Conservation (phyloP, 768 basidiomycete species). For the Boletus sensibilis region DNA sequence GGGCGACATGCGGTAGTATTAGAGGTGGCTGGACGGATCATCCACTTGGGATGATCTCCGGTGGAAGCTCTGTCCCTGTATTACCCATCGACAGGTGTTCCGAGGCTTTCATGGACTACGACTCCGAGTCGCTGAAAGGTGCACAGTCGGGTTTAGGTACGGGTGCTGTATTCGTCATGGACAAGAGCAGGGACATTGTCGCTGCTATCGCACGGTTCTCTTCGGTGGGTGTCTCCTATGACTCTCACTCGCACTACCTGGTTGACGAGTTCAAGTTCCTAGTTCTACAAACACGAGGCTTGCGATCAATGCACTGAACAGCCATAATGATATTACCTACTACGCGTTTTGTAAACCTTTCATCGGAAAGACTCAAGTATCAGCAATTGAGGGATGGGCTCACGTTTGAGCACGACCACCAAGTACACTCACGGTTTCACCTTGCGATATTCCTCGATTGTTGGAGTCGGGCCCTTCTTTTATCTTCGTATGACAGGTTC, state of each 20-base stretch:
- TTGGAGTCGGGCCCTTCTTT: no score
- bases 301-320: slow-evolving; percentile 86
- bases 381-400: neutral
- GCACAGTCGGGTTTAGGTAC: slow-evolving; percentile 96
- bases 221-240: slow-evolving; percentile 43
- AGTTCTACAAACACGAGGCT: slow-evolving; percentile 99
- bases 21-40: slow-evolving; percentile 97
- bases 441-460: no score
- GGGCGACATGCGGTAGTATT: slow-evolving; percentile 97
- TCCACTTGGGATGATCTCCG: slow-evolving; percentile 93
- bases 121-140: slow-evolving; percentile 97
- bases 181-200: slow-evolving; percentile 95
- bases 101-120: slow-evolving; percentile 97
- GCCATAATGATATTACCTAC: neutral
- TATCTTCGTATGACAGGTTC: neutral
- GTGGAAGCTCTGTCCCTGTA: slow-evolving; percentile 92
- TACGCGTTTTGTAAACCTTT: neutral
- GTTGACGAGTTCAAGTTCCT: slow-evolving; percentile 9
- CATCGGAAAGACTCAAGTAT: neutral
- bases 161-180: slow-evolving; percentile 98
- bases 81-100: slow-evolving; percentile 80
- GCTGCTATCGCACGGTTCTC: slow-evolving; percentile 93
- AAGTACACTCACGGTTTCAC: neutral
- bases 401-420: neutral
- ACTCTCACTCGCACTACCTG: neutral